Percentiles rank a stretch among this genome's conserved stretches.
Evolutionary conservation across 176 grass and related monocot species (phyloP).

Genomic region (Alloteropsis semialata): DNA sequence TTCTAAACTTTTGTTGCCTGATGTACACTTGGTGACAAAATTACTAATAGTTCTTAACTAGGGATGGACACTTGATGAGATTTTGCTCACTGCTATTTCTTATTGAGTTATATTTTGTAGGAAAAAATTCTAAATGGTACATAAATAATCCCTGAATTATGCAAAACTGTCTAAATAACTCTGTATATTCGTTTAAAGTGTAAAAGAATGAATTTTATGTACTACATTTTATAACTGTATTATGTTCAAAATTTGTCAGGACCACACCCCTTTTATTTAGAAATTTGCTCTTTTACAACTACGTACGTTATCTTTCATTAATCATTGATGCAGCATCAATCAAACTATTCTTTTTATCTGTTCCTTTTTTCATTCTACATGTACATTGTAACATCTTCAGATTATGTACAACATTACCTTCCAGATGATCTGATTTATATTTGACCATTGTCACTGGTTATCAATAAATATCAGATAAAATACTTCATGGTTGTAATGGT

Average conservation of each 20-base stretch:
- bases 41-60: neutral
- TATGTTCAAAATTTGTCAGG: neutral
- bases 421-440: conserved; percentile 13
- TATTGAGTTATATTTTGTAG: neutral
- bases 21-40: neutral
- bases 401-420: neutral
- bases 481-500: neutral
- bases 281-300: neutral
- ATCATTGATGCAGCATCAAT: neutral
- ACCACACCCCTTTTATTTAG: neutral
- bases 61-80: neutral
- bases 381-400: neutral
- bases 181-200: neutral
- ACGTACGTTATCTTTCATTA: neutral
- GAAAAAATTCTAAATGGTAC: neutral
- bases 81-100: neutral
- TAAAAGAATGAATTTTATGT: neutral
- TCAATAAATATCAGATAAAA: neutral
- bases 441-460: neutral
- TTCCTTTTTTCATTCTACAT: neutral
- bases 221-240: neutral
- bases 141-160: neutral
- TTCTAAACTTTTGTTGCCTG: neutral
- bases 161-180: neutral
- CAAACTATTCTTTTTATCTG: neutral